phyloP scores from a whole-genome alignment of 73 alveolate species.

The Urostyla sp. region DNA sequence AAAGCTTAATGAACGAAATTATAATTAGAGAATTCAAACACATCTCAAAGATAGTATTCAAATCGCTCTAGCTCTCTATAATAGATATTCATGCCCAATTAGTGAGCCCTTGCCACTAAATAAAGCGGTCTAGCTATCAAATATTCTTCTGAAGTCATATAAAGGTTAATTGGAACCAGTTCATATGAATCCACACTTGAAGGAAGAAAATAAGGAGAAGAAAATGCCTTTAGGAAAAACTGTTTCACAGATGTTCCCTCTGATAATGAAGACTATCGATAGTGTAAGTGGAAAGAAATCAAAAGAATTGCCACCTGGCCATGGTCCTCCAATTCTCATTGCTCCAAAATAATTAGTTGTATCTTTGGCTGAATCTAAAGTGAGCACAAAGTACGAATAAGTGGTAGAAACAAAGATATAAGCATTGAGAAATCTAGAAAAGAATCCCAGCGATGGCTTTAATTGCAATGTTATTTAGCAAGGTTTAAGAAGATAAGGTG shows the following conservation, averaged over 20 bases:
- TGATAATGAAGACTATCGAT: conserved; percentile 19
- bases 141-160: conserved; percentile 60
- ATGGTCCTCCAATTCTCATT: conserved; percentile 55
- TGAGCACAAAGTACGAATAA: conserved; percentile 31
- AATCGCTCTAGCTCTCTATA: conserved; percentile 40
- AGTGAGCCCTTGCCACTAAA: conserved; percentile 56
- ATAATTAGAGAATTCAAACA: conserved; percentile 32
- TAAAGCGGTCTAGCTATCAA: conserved; percentile 64
- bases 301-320: conserved; percentile 61
- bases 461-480: conserved; percentile 35
- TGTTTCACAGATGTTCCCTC: conserved; percentile 57
- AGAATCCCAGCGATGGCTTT: conserved; percentile 56
- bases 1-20: conserved; percentile 52
- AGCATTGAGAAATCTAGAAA: conserved; percentile 39
- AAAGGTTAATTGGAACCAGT: conserved; percentile 60
- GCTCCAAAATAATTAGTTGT: conserved; percentile 55
- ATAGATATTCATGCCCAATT: conserved; percentile 63
- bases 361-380: conserved; percentile 49
- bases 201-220: conserved; percentile 23
- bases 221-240: conserved; percentile 34
- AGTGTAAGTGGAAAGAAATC: neutral
- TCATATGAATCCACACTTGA: conserved; percentile 54
- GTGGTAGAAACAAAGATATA: conserved; percentile 49
- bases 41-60: conserved; percentile 54
- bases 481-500: conserved; percentile 47